Conservation (phyloP, 345 rosid genomes). For the Acer saccharum region DNA sequence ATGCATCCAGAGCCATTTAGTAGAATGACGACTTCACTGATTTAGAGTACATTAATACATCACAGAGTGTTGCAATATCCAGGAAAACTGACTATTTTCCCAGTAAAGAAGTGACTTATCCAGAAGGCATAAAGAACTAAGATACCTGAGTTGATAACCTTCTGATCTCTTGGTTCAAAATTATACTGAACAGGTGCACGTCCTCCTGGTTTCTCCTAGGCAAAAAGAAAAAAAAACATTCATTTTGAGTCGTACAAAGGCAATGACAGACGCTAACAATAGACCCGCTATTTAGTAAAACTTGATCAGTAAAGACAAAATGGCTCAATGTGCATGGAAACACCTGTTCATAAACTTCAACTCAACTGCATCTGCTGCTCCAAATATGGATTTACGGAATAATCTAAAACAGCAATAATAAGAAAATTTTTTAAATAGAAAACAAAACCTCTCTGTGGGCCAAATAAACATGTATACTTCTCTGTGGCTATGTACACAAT, state of each 20-base stretch:
- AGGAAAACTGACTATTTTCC: not conserved
- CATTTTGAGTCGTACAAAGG: slow-evolving; percentile 5
- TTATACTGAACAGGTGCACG: slow-evolving; percentile 46
- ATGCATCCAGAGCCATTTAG: not conserved
- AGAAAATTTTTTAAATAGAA: not conserved
- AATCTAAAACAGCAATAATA: slow-evolving; percentile 33
- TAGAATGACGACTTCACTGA: not conserved
- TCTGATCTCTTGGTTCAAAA: slow-evolving; percentile 70
- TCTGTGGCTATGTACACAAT: not conserved
- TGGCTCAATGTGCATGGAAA: slow-evolving; percentile 10
- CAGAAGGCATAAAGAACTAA: slow-evolving; percentile 1
- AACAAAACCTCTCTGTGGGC: not conserved
- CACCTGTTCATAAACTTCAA: slow-evolving; percentile 76
- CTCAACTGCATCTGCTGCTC: slow-evolving; percentile 70
- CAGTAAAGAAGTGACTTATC: not conserved
- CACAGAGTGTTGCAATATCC: not conserved
- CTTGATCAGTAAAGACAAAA: not conserved
- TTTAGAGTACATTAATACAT: not conserved
- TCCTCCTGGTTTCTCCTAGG: slow-evolving; percentile 65
- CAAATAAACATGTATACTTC: not conserved
- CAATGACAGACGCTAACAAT: not conserved
- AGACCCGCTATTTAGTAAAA: not conserved
- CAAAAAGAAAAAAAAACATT: not conserved
- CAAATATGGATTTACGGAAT: slow-evolving; percentile 58
- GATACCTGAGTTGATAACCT: slow-evolving; percentile 60